Evolutionary conservation across 2,329 filamentous ascomycete species (phyloP), one percentile per base, ranked within the genome.

Genomic region (Decorospora gaudefroyi): DNA sequence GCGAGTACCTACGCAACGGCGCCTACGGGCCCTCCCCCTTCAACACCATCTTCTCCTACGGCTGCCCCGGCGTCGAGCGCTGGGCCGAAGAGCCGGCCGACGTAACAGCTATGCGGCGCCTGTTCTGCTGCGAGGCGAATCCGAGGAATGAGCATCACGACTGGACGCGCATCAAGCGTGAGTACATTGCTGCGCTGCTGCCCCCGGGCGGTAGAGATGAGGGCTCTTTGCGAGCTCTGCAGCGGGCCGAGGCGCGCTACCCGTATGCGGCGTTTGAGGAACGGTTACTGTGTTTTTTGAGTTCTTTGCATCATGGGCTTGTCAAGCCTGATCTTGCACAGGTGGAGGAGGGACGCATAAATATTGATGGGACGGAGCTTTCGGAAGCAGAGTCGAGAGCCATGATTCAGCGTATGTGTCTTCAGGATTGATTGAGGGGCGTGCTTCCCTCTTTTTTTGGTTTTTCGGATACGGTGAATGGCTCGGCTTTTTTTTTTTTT

Each of bases 251-350:
- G 34, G 43, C 22, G 23, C 71, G 10, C 33, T 61, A 61, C 68
- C 35, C 71, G 64, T 38, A 63, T 70, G 6, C 51, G 7, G 54
- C 60, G 3, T 75, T 79, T 23, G 73, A 76, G 30, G 46, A 57
- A 3, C 48, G 54, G 1, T 49, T 80, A 2, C 48, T 75, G 3
- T 60, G 63, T 0, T 77, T 76, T 44, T 51, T 82, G 5, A 51
- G 62, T 1, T 61, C 68, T 18, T 59, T 82, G 9, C 70, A 78
- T 45, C 57, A 67, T 2, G 66, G 62, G 5, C 60, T 78, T 12
- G 61, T 74, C 13, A 64, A 69, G 21, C 80, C 80, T 0, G 66
- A 81, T 13, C 69, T 82, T 1, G 56, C 74, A 1, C 79, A 82
- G 50, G 65, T 82, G 3, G 78, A 82, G 50, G 69, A 68, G 17